Percentiles rank a stretch among this genome's conserved stretches.
phyloP scores from a whole-genome alignment of 139 green algal species.

The Eudorina sp. region DNA sequence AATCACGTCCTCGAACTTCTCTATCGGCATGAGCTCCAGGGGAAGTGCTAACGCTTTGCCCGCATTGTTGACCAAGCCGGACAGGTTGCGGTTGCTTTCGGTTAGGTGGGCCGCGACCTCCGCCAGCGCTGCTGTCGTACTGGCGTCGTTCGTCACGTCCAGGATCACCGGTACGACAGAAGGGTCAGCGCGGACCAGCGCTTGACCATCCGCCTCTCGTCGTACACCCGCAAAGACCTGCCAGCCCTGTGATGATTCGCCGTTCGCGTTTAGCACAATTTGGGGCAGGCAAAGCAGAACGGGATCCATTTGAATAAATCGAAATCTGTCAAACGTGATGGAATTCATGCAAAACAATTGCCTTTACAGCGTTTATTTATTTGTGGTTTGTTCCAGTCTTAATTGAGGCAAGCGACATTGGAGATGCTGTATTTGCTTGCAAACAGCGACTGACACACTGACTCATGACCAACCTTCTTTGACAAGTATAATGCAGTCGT shows the following conservation, averaged over 20 bases:
- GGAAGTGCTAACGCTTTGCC: constrained; percentile 35
- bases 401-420: too few species aligned
- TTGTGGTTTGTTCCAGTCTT: too few species aligned
- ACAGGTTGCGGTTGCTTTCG: not conserved
- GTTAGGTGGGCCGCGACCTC: not conserved
- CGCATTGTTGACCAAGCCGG: constrained; percentile 45
- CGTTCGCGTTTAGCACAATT: too few species aligned
- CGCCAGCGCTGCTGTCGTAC: not conserved
- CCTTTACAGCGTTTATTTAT: too few species aligned
- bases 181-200: not conserved
- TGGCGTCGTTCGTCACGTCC: constrained; percentile 14
- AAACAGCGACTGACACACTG: too few species aligned
- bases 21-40: constrained; percentile 25
- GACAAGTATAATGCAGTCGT: not conserved
- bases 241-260: constrained; percentile 14
- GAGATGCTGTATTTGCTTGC: too few species aligned
- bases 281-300: too few species aligned
- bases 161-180: constrained; percentile 14
- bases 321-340: too few species aligned
- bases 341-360: too few species aligned
- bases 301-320: too few species aligned
- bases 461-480: constrained; percentile 8
- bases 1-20: constrained; percentile 31
- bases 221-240: constrained; percentile 41
- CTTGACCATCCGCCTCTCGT: not conserved